Percentiles rank a stretch among this genome's conserved stretches.
Conservation (phyloP, 495 filamentous ascomycete species). For the Penicillium paradoxum region DNA sequence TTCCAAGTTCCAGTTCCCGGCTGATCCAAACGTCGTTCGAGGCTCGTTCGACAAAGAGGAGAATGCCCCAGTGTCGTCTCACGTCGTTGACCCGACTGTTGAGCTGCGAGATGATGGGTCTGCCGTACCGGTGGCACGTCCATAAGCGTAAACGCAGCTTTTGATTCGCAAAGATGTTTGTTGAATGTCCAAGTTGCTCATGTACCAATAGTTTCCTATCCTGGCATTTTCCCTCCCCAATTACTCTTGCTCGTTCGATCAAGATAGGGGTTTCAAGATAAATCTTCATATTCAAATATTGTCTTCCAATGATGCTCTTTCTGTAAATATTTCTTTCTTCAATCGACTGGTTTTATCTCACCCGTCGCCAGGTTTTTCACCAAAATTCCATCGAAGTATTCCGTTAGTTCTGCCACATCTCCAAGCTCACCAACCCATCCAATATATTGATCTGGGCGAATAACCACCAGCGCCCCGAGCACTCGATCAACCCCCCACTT, state of each 20-base stretch:
- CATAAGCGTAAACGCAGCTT: background rate
- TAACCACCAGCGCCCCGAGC: conserved; percentile 54
- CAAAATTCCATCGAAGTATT: conserved; percentile 29
- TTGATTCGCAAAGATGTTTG: background rate
- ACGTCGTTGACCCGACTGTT: conserved; percentile 12
- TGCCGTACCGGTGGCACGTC: background rate
- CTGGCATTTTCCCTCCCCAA: no score
- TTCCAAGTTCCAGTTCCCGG: conserved; percentile 41
- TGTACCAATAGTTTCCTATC: background rate
- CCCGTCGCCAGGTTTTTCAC: background rate
- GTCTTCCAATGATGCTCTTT: no score
- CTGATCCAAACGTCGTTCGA: conserved; percentile 17
- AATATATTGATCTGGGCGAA: conserved; percentile 62
- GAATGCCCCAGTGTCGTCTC: conserved; percentile 9
- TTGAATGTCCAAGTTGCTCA: background rate
- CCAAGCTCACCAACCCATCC: conserved; percentile 55
- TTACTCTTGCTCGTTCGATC: no score
- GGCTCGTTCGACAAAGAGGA: conserved; percentile 21
- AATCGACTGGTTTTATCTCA: background rate
- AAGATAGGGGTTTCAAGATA: no score
- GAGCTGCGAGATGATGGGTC: conserved; percentile 11
- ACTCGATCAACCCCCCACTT: conserved; percentile 55
- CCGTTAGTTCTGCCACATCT: conserved; percentile 40
- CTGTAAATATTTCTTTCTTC: no score
- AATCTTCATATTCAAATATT: no score